These are phyloP conservation scores for Emericellopsis terricola DNA, from an alignment of 495 filamentous ascomycete genomes.

Conservation along the genomic window DNA sequence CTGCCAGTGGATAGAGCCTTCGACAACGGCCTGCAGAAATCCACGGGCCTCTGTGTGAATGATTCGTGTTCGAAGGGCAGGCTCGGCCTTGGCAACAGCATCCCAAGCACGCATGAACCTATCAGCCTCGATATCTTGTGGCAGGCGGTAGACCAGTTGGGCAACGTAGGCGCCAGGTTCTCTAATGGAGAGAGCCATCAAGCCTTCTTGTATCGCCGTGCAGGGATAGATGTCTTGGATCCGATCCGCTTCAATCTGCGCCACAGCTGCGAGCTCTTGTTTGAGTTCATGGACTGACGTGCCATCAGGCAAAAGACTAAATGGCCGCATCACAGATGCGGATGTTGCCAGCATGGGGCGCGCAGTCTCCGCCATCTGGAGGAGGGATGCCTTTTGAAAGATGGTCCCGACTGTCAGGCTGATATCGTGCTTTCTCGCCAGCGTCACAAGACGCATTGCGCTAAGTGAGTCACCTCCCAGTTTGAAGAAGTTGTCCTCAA, in stretches of 20 bases:
- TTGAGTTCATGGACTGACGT: too few relatives aligned
- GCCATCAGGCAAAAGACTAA: too few relatives aligned
- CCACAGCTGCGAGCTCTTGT: too few relatives aligned
- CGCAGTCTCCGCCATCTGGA: background rate
- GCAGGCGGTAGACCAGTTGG: conserved; percentile 26
- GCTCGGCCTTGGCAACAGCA: conserved; percentile 22
- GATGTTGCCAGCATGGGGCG: too few relatives aligned
- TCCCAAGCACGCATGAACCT: conserved; percentile 38
- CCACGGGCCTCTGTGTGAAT: conserved; percentile 20
- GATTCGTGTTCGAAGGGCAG: conserved; percentile 38
- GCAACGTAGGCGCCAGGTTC: conserved; percentile 34
- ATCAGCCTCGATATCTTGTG: conserved; percentile 21
- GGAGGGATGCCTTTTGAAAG: background rate
- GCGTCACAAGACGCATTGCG: conserved; percentile 17
- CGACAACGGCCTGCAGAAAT: conserved; percentile 33
- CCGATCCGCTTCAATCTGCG: too few relatives aligned
- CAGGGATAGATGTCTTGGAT: conserved; percentile 45
- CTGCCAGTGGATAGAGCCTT: conserved; percentile 10
- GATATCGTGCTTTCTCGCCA: background rate
- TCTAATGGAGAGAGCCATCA: conserved; percentile 30
- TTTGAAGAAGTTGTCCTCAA: conserved; percentile 14
- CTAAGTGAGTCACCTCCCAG: conserved; percentile 23
- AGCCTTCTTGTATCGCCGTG: conserved; percentile 44
- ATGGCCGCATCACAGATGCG: too few relatives aligned
- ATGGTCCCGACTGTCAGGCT: background rate